Base-by-base conservation (phyloP, 108 stramenopile species). In the Cyclotella choctawhatcheeana region DNA sequence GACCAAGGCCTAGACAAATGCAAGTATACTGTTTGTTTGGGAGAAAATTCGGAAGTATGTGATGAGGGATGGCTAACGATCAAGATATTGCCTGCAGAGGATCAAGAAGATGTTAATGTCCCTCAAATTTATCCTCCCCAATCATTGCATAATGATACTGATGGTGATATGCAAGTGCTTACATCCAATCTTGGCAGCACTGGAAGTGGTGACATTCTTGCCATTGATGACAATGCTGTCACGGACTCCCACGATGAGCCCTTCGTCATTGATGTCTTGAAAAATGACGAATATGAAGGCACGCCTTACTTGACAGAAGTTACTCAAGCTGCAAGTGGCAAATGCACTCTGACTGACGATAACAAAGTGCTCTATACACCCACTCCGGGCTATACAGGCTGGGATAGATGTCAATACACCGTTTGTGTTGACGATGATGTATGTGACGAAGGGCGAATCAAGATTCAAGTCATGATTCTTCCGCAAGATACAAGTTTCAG, bases 281-380 rank as follows among this genome's bases (percentile, higher is more conserved):
- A 68, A 35, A 70, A 77, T 29, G 69, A 77, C 34, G 69, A 77
- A 65, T 24, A 50, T 25, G 27, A 0, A 2, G 68, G 69, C 26
- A 50, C 44, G 0, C 64, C 69, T 16, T 34, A 33, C 34, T 26
- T 77, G 25, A 58, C 35, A 2, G 44, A 64, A 2, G 40, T 58
- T 18, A 64, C 18, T 5, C 16, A 45, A 2, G 53, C 76, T 14
- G 54, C 3, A 29, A 69, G 67, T 58, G 76, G 76, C 8, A 20
- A 63, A 13, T 77, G 76, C 27, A 26, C 68, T 22, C 43, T 69
- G 47, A 64, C 56, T 0, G 55, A 58, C 17, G 63, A 69, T 54
- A 69, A 77, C 25, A 53, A 77, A 30, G 62, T 77, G 16, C 21
- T 69, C 47, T 77, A 68, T 62, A 56, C 76, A 2, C 76, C 76